Conservation (phyloP, 345 rosid species). For the Salix arbutifolia region DNA sequence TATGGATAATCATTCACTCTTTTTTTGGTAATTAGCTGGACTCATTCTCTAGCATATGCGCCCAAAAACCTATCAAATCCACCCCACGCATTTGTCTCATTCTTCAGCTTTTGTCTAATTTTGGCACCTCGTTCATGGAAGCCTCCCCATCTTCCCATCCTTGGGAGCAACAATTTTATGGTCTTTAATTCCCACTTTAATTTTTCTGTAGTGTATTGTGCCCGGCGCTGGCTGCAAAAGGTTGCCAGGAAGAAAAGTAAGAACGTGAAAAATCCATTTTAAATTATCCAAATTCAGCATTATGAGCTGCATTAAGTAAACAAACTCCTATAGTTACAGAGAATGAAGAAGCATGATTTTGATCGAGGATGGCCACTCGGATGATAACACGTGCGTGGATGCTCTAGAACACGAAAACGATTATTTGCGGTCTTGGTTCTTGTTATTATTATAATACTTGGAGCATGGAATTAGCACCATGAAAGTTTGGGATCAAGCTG, state of each 20-base stretch:
- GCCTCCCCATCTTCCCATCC: conserved; percentile 15
- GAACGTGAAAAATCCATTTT: no score
- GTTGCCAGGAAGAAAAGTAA: background rate
- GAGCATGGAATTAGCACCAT: conserved; percentile 2
- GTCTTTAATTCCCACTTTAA: background rate
- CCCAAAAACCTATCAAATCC: conserved; percentile 7
- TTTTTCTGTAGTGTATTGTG: background rate
- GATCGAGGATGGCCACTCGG: background rate
- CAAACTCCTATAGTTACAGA: background rate
- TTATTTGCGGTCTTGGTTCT: background rate
- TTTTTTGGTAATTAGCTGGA: background rate
- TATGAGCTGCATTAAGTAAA: background rate
- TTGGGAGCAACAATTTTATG: background rate
- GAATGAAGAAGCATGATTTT: background rate
- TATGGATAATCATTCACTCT: conserved; percentile 46
- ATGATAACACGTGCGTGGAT: background rate
- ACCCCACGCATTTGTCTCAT: conserved; percentile 9
- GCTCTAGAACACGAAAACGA: background rate
- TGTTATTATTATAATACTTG: background rate
- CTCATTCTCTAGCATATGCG: conserved; percentile 30
- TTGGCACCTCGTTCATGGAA: conserved; percentile 14
- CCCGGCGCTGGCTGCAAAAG: conserved; percentile 5
- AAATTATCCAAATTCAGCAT: background rate
- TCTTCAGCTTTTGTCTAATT: conserved; percentile 16
- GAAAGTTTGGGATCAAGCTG: conserved; percentile 9